A percentile compares a stretch with the other conserved stretches of the same genome.
Conservation (phyloP, 768 basidiomycete genomes). For the Lactifluus volemus region DNA sequence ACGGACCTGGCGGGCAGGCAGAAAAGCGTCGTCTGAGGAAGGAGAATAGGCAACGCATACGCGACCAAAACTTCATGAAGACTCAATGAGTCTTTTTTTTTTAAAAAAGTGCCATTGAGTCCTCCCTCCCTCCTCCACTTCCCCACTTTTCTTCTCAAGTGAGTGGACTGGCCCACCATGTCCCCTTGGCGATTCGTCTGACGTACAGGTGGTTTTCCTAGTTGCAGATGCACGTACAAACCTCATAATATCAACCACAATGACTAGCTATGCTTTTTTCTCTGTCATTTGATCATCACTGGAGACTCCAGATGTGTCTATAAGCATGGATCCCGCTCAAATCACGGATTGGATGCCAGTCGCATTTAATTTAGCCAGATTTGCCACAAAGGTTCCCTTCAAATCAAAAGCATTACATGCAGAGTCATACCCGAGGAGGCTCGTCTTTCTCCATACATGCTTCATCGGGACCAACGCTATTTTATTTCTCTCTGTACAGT, state of each 20-base stretch:
- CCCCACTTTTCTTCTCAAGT: neutral
- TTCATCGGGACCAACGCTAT: no score
- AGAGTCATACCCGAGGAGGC: no score
- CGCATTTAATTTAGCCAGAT: neutral
- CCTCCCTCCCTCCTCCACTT: no score
- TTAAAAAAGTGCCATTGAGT: neutral
- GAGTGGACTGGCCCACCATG: neutral
- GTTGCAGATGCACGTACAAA: neutral
- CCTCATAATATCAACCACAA: neutral
- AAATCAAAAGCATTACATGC: neutral
- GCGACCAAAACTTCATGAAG: conserved; percentile 81
- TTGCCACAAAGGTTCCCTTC: neutral
- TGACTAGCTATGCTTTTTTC: neutral
- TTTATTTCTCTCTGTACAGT: neutral
- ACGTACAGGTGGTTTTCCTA: neutral
- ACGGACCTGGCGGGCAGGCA: conserved; percentile 65
- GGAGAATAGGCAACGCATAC: conserved; percentile 61
- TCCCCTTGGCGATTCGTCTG: neutral
- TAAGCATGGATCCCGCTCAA: neutral
- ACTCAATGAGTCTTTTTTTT: conserved; percentile 40
- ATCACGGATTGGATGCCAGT: neutral
- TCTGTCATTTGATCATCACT: neutral
- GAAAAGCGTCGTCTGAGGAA: conserved; percentile 44
- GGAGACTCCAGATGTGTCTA: neutral
- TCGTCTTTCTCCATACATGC: no score